These are phyloP conservation scores for Salix koriyanagi DNA, from an alignment of 345 rosid species.

Conservation along the genomic window DNA sequence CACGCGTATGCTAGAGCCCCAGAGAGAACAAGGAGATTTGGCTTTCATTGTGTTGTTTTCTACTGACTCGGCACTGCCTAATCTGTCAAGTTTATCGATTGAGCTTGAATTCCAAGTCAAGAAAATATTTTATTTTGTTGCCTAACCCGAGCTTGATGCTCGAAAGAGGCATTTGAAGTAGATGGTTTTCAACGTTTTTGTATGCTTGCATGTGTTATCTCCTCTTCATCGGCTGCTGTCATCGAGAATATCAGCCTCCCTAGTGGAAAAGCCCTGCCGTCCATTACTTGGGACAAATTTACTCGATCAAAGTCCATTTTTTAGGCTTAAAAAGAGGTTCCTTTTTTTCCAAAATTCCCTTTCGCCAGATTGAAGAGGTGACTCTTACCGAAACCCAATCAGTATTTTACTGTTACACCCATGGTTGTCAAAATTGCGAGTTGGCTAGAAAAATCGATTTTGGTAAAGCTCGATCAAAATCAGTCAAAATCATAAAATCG, in stretches of 20 bases:
- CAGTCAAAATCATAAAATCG: no score
- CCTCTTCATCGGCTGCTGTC: background rate
- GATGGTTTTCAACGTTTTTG: background rate
- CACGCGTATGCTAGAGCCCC: background rate
- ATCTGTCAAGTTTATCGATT: background rate
- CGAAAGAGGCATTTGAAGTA: background rate
- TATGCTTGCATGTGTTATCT: background rate
- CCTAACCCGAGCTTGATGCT: background rate
- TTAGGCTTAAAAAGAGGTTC: background rate
- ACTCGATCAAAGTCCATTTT: background rate
- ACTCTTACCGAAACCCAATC: no score
- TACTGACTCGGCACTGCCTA: background rate
- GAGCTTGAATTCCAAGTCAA: background rate
- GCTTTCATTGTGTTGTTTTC: background rate
- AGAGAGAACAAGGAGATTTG: background rate
- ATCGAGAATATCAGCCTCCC: background rate
- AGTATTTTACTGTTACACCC: no score
- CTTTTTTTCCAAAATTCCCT: background rate
- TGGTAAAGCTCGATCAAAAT: no score
- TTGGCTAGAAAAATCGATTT: no score
- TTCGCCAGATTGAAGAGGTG: background rate
- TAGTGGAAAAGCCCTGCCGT: background rate
- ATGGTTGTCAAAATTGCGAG: no score
- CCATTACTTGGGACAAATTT: background rate
- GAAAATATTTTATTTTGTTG: background rate